phyloP scores from a whole-genome alignment of 2,329 filamentous ascomycete species.

The Colletotrichum simmondsii region DNA sequence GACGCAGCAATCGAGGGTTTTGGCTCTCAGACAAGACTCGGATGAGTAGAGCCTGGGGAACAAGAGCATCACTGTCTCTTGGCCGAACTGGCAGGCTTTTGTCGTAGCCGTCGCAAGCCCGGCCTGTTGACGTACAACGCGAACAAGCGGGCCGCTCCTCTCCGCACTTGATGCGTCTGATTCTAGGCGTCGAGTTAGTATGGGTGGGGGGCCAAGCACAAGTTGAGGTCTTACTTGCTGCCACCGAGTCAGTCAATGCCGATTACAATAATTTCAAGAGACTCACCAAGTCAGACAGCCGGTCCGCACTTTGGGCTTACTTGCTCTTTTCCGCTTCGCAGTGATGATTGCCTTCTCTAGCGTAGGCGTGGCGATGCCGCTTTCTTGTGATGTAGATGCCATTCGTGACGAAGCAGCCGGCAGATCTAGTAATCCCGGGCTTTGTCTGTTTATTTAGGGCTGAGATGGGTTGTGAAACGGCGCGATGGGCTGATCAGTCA shows the following conservation, averaged over 20 bases:
- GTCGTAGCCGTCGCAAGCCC: slow-evolving; percentile 50
- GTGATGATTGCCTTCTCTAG: neutral
- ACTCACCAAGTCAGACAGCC: slow-evolving; percentile 53
- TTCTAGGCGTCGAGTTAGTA: slow-evolving; percentile 37
- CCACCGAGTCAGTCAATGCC: slow-evolving; percentile 3
- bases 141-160: slow-evolving; percentile 47
- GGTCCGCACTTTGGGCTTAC: slow-evolving; percentile 51
- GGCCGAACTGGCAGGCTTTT: slow-evolving; percentile 14
- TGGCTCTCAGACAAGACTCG: slow-evolving; percentile 5
- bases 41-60: neutral
- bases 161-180: slow-evolving; percentile 49
- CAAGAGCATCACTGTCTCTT: neutral
- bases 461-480: neutral
- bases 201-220: neutral
- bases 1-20: slow-evolving; percentile 37
- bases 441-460: neutral
- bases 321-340: slow-evolving; percentile 43
- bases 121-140: slow-evolving; percentile 46
- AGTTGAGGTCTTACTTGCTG: slow-evolving; percentile 42
- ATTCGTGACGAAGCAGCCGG: neutral
- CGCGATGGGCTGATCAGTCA: neutral
- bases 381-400: neutral
- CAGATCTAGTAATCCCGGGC: no score
- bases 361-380: neutral
- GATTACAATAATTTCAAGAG: neutral